Percentiles rank a stretch among this genome's conserved stretches.
phyloP scores from a whole-genome alignment of 2,329 filamentous ascomycete genomes.

The Capronia americana region DNA sequence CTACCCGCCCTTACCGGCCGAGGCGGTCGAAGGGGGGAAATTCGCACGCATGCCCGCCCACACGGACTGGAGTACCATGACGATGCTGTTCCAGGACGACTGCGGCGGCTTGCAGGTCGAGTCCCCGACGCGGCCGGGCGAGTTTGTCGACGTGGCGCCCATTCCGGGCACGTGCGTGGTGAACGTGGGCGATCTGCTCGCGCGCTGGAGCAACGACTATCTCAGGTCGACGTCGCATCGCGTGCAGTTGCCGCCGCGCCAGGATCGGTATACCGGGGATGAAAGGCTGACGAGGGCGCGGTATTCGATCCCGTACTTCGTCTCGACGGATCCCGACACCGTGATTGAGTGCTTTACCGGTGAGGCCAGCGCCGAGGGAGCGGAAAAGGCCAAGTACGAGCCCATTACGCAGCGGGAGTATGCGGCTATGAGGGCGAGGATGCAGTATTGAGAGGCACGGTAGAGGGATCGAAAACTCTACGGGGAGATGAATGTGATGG shows the following conservation, averaged over 20 bases:
- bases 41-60: constrained; percentile 60
- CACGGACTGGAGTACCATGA: constrained; percentile 62
- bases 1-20: constrained; percentile 59
- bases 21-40: constrained; percentile 49
- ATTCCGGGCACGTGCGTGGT: constrained; percentile 52
- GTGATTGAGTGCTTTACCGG: constrained; percentile 58
- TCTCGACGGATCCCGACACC: constrained; percentile 57
- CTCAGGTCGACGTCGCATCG: constrained; percentile 62
- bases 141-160: constrained; percentile 51
- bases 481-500: neutral
- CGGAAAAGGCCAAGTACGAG: constrained; percentile 58
- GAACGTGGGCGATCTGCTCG: constrained; percentile 59
- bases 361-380: constrained; percentile 45
- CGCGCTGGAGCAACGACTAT: constrained; percentile 60
- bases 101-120: constrained; percentile 60
- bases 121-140: constrained; percentile 48
- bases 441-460: constrained; percentile 40
- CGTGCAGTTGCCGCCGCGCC: constrained; percentile 54
- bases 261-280: constrained; percentile 48
- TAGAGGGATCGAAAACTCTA: neutral
- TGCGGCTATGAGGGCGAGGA: constrained; percentile 45
- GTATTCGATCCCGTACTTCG: constrained; percentile 68
- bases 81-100: constrained; percentile 62
- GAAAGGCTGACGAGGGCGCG: constrained; percentile 57
- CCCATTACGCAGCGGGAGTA: constrained; percentile 54